Base-by-base conservation (phyloP, 2,329 filamentous ascomycete genomes). In the Aciculosporium take region DNA sequence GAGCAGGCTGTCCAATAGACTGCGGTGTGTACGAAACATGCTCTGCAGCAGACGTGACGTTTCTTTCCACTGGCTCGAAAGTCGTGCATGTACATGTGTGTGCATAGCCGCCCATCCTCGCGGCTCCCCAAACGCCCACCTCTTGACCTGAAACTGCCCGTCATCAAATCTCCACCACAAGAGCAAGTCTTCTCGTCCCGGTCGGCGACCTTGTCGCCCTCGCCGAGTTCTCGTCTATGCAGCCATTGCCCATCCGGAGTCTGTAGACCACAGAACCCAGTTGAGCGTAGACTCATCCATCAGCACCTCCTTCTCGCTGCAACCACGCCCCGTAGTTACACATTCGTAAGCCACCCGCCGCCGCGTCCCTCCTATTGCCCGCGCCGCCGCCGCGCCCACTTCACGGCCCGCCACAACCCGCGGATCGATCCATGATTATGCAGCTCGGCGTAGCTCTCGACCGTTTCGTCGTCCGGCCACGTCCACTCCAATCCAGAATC, bases 391-490 rank as follows among this genome's bases (percentile, higher is more conserved):
- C 47, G 36, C 25, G 44, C 45, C 50, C 50, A 49, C 28, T 49
- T 44, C 27, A 58, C 46, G 20, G 54, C 48, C 24, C 49, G 46
- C 24, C 45, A 46, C 41, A 62, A 45, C 25, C 48, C 49, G 27
- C 40, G 38, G 13, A 56, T 47, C 15, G 49, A 52, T 20, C 55
- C 52, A 5, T 53, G 48, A 20, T 48, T 39, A 20, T 53, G 48
- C 29, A 48, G 45, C 28, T 53, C 41, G 13, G 57, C 49, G 39
- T 62, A 69, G 4, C 51, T 50, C 34, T 53, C 46, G 13, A 66
- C 56, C 17, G 60, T 55, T 30, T 53, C 51, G 7, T 57, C 52
- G 28, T 58, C 54, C 1, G 68, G 67, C 66, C 66, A 68, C 30
- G 56, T 42, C 51, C 53, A 61, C 9, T 41, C 47, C 41, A 56